Conservation (phyloP, 177 flowering plant genomes). For the Vitis hybrid region DNA sequence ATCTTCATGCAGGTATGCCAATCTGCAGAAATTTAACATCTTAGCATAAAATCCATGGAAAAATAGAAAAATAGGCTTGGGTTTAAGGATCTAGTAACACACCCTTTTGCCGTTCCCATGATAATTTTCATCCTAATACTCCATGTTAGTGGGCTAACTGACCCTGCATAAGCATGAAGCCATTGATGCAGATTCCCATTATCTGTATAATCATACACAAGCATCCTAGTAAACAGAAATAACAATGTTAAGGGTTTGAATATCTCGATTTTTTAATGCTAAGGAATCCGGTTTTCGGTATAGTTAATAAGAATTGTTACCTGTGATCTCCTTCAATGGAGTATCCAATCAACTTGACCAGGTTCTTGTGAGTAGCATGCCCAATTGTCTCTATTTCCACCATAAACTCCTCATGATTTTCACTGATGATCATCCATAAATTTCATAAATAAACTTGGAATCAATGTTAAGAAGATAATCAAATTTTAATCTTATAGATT, state of each 20-base stretch:
- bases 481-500: too few relatives aligned
- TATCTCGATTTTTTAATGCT: neutral
- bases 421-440: conserved; percentile 7
- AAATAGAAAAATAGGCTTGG: neutral
- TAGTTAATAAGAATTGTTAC: conserved; percentile 9
- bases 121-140: conserved; percentile 37
- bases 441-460: neutral
- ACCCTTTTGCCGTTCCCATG: conserved; percentile 50
- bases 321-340: conserved; percentile 33
- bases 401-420: conserved; percentile 25
- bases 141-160: conserved; percentile 42
- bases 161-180: conserved; percentile 32
- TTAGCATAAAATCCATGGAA: too few relatives aligned
- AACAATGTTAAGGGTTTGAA: neutral
- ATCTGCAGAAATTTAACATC: conserved; percentile 23
- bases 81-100: neutral
- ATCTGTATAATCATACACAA: conserved; percentile 41
- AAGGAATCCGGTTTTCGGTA: neutral
- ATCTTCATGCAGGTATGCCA: conserved; percentile 55
- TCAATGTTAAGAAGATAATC: too few relatives aligned
- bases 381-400: conserved; percentile 26
- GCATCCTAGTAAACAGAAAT: conserved; percentile 25
- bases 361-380: conserved; percentile 42
- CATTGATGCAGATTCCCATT: conserved; percentile 45
- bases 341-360: conserved; percentile 41